These are phyloP conservation scores for Prunus mongolica DNA, from an alignment of 306 rosid species.

Conservation along the genomic window DNA sequence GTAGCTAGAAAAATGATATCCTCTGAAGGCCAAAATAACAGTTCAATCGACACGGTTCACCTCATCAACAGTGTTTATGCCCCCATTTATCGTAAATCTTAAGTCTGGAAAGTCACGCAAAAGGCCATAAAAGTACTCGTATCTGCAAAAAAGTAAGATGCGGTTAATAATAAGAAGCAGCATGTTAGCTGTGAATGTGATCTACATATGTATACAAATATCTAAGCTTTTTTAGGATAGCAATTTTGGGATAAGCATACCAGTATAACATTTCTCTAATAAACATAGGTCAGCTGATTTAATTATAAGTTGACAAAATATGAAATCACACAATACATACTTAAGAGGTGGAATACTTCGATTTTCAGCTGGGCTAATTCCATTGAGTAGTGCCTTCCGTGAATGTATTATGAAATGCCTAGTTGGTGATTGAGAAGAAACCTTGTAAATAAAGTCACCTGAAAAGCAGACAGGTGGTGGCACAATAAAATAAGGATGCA, in stretches of 20 bases:
- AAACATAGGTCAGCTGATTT: not conserved
- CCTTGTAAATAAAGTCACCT: slow-evolving; percentile 97
- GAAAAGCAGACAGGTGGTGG: slow-evolving; percentile 22
- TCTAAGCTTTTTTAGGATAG: not conserved
- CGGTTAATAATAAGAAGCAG: not conserved
- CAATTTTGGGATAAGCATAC: not conserved
- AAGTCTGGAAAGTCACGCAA: slow-evolving; percentile 96
- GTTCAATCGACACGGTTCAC: slow-evolving; percentile 40
- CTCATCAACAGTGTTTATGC: slow-evolving; percentile 77
- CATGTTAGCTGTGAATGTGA: not conserved
- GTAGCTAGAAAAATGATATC: not conserved
- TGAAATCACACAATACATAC: slow-evolving; percentile 39
- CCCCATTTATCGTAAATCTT: slow-evolving; percentile 94
- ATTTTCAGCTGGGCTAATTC: slow-evolving; percentile 97
- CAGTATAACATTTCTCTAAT: not conserved
- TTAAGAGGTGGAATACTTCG: slow-evolving; percentile 89
- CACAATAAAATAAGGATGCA: slow-evolving; percentile 24
- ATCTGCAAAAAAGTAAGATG: slow-evolving; percentile 46
- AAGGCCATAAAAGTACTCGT: slow-evolving; percentile 86
- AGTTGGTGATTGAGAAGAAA: slow-evolving; percentile 87
- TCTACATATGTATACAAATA: not conserved
- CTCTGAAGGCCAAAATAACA: not conserved
- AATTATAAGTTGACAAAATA: slow-evolving; percentile 9
- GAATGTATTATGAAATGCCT: slow-evolving; percentile 91
- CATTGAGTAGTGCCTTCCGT: slow-evolving; percentile 90